Base-by-base conservation (phyloP, 1,284 basidiomycete genomes). In the Austroboletus niveus region DNA sequence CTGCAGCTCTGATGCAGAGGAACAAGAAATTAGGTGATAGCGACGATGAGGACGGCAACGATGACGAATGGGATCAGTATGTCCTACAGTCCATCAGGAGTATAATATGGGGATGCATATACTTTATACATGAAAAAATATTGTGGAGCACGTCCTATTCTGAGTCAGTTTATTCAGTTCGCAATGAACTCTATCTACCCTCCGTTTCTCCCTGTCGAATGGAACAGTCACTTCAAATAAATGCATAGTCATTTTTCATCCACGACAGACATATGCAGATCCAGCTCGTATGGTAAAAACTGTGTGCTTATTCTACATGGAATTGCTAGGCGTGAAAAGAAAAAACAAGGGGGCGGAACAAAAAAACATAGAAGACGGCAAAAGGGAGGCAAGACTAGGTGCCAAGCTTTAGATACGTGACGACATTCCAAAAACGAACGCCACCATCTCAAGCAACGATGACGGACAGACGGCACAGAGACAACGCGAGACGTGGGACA, bases 1-100 rank as follows among this genome's bases (percentile, higher is more conserved):
- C 22, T 24, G 22, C 22, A 5, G 22, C 22, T 24, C 22, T 24
- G 22, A 24, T 24, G 22, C 84, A 89, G 64, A 76, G 94, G 60
- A 98, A 94, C 70, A 93, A 90, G 69, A 89, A 93, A 64, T 77
- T 98, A 68, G 94, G 91, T 5, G 92, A 94, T 59, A 91, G 85
- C 60, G 92, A 94, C 60, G 92, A 94, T 3, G 93, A 97, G 39
- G 93, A 94, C 11, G 90, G 90, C 7, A 90, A 90, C 35, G 90
- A 92, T 41, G 90, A 91, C 49, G 90, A 92, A 53, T 94, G 91
- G 91, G 91, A 67, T 54, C 68, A 65, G 49, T 17, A 17, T 17
- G 17, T 17, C 17, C 17, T 17, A 17, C 17, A 17, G 17, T 17
- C 17, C 17, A 17, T 17, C 17, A 17, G 17, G 17, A 17, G 17